phyloP scores from a whole-genome alignment of 345 rosid genomes.

The Microthlaspi erraticum region DNA sequence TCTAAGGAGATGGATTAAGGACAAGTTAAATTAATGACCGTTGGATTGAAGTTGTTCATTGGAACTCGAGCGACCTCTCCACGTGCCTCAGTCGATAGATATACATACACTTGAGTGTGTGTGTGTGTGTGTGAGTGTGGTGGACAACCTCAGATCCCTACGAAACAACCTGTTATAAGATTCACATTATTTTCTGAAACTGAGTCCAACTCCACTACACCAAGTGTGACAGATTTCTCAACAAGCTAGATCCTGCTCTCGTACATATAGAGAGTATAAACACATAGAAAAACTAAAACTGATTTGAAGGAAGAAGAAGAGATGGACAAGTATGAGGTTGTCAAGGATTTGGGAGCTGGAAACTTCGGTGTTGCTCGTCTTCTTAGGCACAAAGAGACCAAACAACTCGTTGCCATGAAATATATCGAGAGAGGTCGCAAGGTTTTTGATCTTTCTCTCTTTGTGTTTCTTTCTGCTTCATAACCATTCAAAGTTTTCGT shows the following conservation, averaged over 20 bases:
- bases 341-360: constrained; percentile 91
- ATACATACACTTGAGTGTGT: constrained; percentile 30
- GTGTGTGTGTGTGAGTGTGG: neutral
- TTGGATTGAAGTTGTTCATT: constrained; percentile 31
- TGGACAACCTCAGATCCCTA: constrained; percentile 40
- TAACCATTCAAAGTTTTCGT: neutral
- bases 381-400: constrained; percentile 78
- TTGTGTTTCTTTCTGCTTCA: neutral
- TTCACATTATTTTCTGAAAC: neutral
- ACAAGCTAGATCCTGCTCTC: constrained; percentile 7
- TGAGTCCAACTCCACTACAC: neutral
- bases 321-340: constrained; percentile 86
- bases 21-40: constrained; percentile 26
- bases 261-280: constrained; percentile 2
- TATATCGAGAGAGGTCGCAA: constrained; percentile 89
- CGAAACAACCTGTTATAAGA: constrained; percentile 34
- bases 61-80: constrained; percentile 35
- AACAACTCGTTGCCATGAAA: constrained; percentile 88
- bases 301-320: constrained; percentile 12
- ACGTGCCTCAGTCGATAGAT: constrained; percentile 40
- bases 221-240: constrained; percentile 6
- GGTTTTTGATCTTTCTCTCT: constrained; percentile 52
- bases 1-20: constrained; percentile 9
- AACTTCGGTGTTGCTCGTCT: constrained; percentile 96
- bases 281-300: neutral